Evolutionary conservation across 108 stramenopile species (phyloP), one percentile per base, ranked within the genome.

Genomic region (Heterococcus sp.): DNA sequence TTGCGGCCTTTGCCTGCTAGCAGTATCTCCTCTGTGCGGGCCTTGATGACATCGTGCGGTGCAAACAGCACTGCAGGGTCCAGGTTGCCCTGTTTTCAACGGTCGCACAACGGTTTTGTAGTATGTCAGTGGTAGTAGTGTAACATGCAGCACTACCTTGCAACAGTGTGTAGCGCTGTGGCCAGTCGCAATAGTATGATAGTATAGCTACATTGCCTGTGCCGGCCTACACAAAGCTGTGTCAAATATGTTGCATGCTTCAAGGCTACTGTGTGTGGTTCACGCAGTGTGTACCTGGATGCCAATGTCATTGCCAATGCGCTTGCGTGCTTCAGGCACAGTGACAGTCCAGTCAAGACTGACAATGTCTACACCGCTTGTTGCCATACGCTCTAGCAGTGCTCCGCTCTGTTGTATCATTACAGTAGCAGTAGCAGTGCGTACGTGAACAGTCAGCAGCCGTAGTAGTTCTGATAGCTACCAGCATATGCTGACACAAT

Each of bases 311-410:
- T 73, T 21, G 32, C 79, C 91, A 33, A 96, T 88, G 35, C 97
- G 90, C 65, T 90, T 87, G 34, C 94, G 91, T 30, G 94, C 97
- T 71, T 95, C 95, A 28, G 91, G 93, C 89, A 98, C 93, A 69
- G 94, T 95, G 3, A 96, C 96, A 11, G 97, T 98, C 96, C 96
- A 96, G 81, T 98, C 97, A 40, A 98, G 86, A 28, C 93, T 93
- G 3, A 98, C 95, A 38, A 96, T 93, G 85, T 98, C 96, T 35
- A 91, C 97, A 34, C 97, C 97, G 35, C 93, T 93, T 32, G 71
- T 89, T 30, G 96, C 95, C 95, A 98, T 95, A 8, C 80, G 35
- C 78, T 88, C 87, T 66, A 88, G 66, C 46, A 58, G 46, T 58
- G 46, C 46, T 58, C 46, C 46, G 46, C 46, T 58, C 46, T 58